Evolutionary conservation across 768 basidiomycete species (phyloP).

Genomic region (Auriscalpium microsporum): DNA sequence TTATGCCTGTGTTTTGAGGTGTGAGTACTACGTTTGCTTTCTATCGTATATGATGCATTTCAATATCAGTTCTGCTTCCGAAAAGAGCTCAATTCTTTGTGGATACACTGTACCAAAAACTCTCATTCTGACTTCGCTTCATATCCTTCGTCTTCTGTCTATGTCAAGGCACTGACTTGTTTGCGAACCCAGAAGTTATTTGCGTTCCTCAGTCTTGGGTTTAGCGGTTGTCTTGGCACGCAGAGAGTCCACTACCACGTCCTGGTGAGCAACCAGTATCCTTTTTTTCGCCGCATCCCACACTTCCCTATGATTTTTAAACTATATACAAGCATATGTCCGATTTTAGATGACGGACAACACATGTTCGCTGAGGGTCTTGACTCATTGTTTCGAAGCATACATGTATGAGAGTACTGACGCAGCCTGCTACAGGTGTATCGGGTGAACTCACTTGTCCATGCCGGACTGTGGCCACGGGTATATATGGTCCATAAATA

Average conservation of each 20-base stretch:
- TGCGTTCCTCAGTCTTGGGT: background rate
- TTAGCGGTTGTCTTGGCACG: background rate
- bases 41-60: constrained; percentile 1
- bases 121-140: constrained; percentile 4
- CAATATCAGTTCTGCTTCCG: constrained; percentile 18
- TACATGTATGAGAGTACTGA: no score
- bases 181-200: background rate
- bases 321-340: constrained; percentile 18
- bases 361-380: constrained; percentile 17
- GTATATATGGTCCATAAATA: no score
- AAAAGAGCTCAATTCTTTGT: constrained; percentile 17
- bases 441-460: no score
- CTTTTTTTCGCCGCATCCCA: background rate
- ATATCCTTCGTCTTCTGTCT: background rate
- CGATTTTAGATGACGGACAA: constrained; percentile 15
- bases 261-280: constrained; percentile 5
- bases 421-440: no score
- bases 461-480: no score
- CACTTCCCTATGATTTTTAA: constrained; percentile 11
- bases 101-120: constrained; percentile 12
- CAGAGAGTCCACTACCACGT: no score
- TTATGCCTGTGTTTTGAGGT: background rate
- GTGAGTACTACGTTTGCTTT: background rate
- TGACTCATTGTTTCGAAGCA: background rate
- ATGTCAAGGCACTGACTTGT: background rate